Base-by-base conservation (phyloP, 441 rosid species). In the Raphanus hybrid region DNA sequence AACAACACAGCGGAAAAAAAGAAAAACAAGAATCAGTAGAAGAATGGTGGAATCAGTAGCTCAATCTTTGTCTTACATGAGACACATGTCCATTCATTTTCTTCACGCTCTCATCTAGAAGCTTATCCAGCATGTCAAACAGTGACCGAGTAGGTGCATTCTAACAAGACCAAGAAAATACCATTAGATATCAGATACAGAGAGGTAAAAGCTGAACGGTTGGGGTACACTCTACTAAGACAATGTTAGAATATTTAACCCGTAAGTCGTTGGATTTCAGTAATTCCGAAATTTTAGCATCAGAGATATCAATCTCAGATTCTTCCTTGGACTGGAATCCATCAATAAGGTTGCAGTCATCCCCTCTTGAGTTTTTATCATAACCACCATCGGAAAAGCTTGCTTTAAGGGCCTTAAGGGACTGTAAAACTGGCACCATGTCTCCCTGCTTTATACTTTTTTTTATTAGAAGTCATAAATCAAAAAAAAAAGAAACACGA, bases 391-490 rank as follows among this genome's bases (percentile, higher is more conserved):
- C 82, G 37, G 77, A 75, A 75, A 85, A 87, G 67, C 86, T 84
- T 55, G 88, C 80, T 79, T 83, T 85, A 74, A 93, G 97, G 3
- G 87, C 85, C 81, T 81, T 82, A 62, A 93, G 91, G 84, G 91
- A 91, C 82, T 88, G 87, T 77, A 90, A 76, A 83, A 93, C 92
- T 62, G 97, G 91, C 68, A 75, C 81, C 95, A 91, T 87, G 45
- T 89, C 74, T 43, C 98, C 95, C 97, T 93, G 91, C 80, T 11
- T 57, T 79, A 66, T 41, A 71, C 75, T 41, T 59, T 79, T 41
- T 59, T 79, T 70, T 66, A 70, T 78, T 64, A 84, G 83, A 64
- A 80, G 10, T 69, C 76, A 41, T 57, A 75, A 48, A 64, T 63
- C 63, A 64, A 62, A 20, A 39, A 64, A 62, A 27, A 39, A 64